phyloP scores from a whole-genome alignment of 1,139 yeast species.

The Magnusiomyces sp. region DNA sequence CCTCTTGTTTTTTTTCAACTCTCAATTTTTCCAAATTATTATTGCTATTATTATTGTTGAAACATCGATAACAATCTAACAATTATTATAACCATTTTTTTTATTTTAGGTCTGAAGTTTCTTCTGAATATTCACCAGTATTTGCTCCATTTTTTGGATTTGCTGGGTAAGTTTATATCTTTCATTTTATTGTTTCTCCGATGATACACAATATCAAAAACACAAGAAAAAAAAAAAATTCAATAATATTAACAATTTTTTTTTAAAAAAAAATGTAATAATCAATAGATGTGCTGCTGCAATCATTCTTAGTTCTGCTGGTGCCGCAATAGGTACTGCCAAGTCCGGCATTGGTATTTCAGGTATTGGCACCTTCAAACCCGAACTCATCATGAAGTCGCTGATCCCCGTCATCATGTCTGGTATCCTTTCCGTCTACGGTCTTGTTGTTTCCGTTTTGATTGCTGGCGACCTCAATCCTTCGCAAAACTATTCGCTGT shows the following conservation, averaged over 20 bases:
- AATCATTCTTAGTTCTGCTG: slow-evolving; percentile 82
- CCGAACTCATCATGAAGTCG: slow-evolving; percentile 29
- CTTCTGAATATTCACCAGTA: slow-evolving; percentile 59
- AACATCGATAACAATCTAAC: too few relatives aligned
- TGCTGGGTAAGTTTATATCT: slow-evolving; percentile 49
- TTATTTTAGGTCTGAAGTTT: slow-evolving; percentile 11
- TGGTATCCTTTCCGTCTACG: slow-evolving; percentile 98
- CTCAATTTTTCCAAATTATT: too few relatives aligned
- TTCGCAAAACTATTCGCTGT: slow-evolving; percentile 85
- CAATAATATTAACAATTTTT: too few relatives aligned
- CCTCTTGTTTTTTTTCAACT: too few relatives aligned
- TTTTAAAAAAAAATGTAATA: too few relatives aligned
- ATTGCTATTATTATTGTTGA: too few relatives aligned
- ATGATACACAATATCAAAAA: background rate
- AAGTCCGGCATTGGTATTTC: slow-evolving; percentile 98
- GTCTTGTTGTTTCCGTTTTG: slow-evolving; percentile 92
- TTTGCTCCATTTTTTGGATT: slow-evolving; percentile 95
- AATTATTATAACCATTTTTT: too few relatives aligned
- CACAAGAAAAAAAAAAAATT: background rate
- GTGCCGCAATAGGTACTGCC: slow-evolving; percentile 99
- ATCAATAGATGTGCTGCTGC: slow-evolving; percentile 90
- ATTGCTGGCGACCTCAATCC: slow-evolving; percentile 59
- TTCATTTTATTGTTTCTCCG: background rate
- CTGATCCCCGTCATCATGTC: slow-evolving; percentile 92
- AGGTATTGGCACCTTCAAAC: slow-evolving; percentile 43